Evolutionary conservation across 2,329 filamentous ascomycete genomes (phyloP).

Genomic region (Byssochlamys sp.): DNA sequence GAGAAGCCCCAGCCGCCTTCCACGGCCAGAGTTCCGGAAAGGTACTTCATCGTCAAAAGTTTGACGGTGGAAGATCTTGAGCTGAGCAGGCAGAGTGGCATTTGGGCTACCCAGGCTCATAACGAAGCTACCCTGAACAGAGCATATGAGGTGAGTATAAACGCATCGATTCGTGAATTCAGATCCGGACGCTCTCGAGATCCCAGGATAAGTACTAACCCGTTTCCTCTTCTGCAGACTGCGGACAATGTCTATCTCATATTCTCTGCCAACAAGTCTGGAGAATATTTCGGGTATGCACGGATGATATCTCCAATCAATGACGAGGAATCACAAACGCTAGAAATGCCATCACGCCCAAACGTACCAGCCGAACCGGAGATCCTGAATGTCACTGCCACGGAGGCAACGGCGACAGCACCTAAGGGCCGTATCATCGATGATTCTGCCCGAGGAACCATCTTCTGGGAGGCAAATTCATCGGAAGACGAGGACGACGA

Average conservation of each 20-base stretch:
- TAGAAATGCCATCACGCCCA: constrained; percentile 58
- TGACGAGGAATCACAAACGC: constrained; percentile 60
- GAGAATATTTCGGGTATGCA: constrained; percentile 92
- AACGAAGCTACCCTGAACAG: constrained; percentile 77
- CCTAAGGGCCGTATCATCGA: constrained; percentile 83
- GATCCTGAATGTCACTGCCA: constrained; percentile 68
- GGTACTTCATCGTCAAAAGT: constrained; percentile 88
- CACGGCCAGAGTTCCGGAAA: constrained; percentile 49
- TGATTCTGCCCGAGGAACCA: constrained; percentile 84
- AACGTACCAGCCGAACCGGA: constrained; percentile 49
- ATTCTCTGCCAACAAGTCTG: constrained; percentile 94
- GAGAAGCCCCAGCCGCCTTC: constrained; percentile 8
- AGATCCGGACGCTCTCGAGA: not conserved
- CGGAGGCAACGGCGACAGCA: constrained; percentile 64
- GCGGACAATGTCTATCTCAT: constrained; percentile 80
- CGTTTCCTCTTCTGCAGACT: constrained; percentile 39
- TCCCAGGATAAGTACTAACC: not conserved
- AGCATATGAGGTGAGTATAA: constrained; percentile 61
- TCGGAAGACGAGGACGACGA: constrained; percentile 40
- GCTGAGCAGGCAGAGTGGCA: constrained; percentile 71
- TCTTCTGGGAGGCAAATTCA: constrained; percentile 83
- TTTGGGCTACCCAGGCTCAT: constrained; percentile 91
- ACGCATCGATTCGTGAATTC: not conserved
- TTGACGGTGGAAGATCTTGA: constrained; percentile 84
- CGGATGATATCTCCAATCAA: constrained; percentile 79